Evolutionary conservation across 164 flowering plant genomes (phyloP).

Genomic region (Buxus sempervirens): DNA sequence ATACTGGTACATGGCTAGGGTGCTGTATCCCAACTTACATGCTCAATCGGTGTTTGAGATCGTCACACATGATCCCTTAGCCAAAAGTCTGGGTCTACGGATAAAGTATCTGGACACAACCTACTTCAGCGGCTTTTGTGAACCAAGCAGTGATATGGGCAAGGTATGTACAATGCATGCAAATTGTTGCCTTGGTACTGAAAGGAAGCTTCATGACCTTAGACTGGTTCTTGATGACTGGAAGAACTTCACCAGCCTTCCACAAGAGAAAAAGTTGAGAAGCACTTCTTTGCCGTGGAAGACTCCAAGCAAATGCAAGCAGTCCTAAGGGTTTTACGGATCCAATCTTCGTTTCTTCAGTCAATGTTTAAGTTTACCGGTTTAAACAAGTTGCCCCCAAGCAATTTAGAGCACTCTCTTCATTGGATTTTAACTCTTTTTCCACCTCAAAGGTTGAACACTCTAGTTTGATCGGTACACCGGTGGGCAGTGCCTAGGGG

Average conservation of each 20-base stretch:
- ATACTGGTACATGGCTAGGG: slow-evolving; percentile 23
- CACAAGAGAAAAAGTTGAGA: slow-evolving; percentile 7
- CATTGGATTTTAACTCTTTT: no score
- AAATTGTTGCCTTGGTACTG: slow-evolving; percentile 31
- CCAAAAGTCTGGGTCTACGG: neutral
- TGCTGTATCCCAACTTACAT: slow-evolving; percentile 16
- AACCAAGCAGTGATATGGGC: slow-evolving; percentile 22
- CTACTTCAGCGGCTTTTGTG: slow-evolving; percentile 33
- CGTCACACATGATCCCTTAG: slow-evolving; percentile 2
- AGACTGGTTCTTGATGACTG: slow-evolving; percentile 38
- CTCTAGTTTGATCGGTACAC: no score
- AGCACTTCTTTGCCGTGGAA: slow-evolving; percentile 24
- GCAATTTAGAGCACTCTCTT: no score
- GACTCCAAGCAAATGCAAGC: slow-evolving; percentile 27
- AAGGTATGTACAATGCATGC: slow-evolving; percentile 34
- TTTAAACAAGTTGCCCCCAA: no score
- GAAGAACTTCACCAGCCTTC: slow-evolving; percentile 25
- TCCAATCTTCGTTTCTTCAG: neutral
- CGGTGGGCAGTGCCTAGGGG: no score
- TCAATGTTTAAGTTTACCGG: no score
- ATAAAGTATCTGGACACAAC: slow-evolving; percentile 25
- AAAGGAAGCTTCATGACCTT: slow-evolving; percentile 33
- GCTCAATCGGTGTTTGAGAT: slow-evolving; percentile 23
- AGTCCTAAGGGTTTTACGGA: neutral
- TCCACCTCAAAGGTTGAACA: no score